These are phyloP conservation scores for Stromatinia cepivora DNA, from an alignment of 2,329 filamentous ascomycete genomes.

Conservation along the genomic window DNA sequence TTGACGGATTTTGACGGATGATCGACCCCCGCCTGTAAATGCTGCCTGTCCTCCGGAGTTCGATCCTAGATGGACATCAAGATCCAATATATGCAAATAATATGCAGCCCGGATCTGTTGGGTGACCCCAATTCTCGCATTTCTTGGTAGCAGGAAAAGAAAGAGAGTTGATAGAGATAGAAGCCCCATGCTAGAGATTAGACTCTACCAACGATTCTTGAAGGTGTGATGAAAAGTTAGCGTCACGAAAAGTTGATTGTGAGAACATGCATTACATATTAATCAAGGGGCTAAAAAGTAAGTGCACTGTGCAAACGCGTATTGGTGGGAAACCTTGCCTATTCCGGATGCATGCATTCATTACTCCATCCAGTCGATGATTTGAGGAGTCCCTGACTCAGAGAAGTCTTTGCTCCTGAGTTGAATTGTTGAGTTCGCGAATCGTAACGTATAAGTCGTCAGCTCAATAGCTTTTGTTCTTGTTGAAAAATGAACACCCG, in stretches of 20 bases:
- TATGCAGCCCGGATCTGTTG: constrained; percentile 27
- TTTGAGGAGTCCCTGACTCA: constrained; percentile 17
- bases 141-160: constrained; percentile 15
- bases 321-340: constrained; percentile 19
- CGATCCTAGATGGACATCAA: constrained; percentile 34
- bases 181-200: constrained; percentile 3
- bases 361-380: constrained; percentile 9
- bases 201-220: background rate
- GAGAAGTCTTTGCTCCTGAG: background rate
- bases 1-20: constrained; percentile 34
- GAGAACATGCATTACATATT: constrained; percentile 19
- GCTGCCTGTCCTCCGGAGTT: constrained; percentile 24
- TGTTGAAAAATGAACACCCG: constrained; percentile 13
- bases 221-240: constrained; percentile 16
- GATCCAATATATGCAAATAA: constrained; percentile 38
- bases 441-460: background rate
- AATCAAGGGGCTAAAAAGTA: constrained; percentile 22
- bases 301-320: constrained; percentile 15
- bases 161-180: constrained; percentile 6
- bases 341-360: constrained; percentile 15
- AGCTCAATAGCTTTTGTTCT: constrained; percentile 8
- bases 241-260: constrained; percentile 8
- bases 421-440: constrained; percentile 1
- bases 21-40: constrained; percentile 32
- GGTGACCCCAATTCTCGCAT: constrained; percentile 27